Base-by-base conservation (phyloP, 768 basidiomycete species). In the Auriscalpium vulgare region DNA sequence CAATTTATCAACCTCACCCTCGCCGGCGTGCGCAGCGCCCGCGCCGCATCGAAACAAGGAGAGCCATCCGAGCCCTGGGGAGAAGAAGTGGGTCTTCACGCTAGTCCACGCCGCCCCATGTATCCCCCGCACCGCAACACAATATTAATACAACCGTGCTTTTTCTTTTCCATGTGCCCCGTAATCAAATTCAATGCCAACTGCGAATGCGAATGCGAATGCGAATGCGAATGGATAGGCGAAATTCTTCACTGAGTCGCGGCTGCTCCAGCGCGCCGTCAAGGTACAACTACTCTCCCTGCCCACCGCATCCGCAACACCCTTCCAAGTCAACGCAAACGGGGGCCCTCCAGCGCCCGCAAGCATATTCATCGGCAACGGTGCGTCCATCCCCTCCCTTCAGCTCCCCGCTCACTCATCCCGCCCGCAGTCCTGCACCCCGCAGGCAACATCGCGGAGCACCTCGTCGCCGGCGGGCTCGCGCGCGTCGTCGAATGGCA, bases 401-500 rank as follows among this genome's bases (percentile, higher is more conserved):
- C 8, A 48, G 13, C 19, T 29, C 13, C 36, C 43, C 14, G 34
- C 37, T 44, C 49, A 4, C 13, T 14, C 38, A 10, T 47, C 19
- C n/a, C 35, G 19, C 49, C 16, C 48, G 2, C 47, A 90, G 88
- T 91, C 11, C 72, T 90, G 44, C 95, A 98, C 67, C 94, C 95
- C 9, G 90, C 86, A 16, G 95, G 95, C 36, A 97, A 97, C 70
- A 87, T 99, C 23, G 94, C 93, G 11, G 91, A 95, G 63, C 84
- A 88, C 69, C 77, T 99, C 40, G 84, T 92, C 34, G 81, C 79
- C 4, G 81, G 83, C 47, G 95, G 95, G 34, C 76, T 97, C 2
- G 95, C 95, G 16, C 87, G 91, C 56, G 80, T 97, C 50, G 87
- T 98, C 56, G 95, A 95, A 67, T 97, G 95, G 95, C 95, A 99